Evolutionary conservation across 768 basidiomycete species (phyloP), one percentile per base, ranked within the genome.

Genomic region (Heimioporus sp.): DNA sequence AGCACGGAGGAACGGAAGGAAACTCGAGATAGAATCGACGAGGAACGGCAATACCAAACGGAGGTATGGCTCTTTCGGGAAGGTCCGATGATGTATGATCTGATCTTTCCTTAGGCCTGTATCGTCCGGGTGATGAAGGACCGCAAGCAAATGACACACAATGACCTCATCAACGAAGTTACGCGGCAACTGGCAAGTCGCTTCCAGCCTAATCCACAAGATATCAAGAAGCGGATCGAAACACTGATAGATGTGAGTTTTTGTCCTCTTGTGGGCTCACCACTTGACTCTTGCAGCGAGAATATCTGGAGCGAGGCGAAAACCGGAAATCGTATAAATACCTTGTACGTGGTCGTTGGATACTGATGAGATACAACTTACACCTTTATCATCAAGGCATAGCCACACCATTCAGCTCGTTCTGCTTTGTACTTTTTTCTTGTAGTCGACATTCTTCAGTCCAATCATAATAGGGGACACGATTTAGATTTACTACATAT

Each of bases 71-170:
- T 19, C 11, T 41, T 42, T 28, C 30, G 12, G 20, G 40, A 16
- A 12, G 34, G 24, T 49, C 43, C 35, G 39, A 43, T 1, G 35
- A 5, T 38, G 32, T 43, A 16, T 19, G 8, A 10, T 53, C 35
- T 60, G 50, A 58, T n/a, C 39, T 37, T 4, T 9, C 30, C 32
- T 19, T 55, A 99, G 95, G 97, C 97, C 2, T 98, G 92, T 64
- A 88, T 98, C 56, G 97, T 99, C 21, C 86, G 97, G 31, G 85
- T 98, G 28, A 98, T 99, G 96, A 98, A 98, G 72, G 87, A 92
- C 65, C 76, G 94, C 49, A 98, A 98, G 66, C 80, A 81, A 48
- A 86, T 98, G 84, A 72, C 77, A 7, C 92, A 98, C 63, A 91
- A 84, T 53, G 92, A 94, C 50, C 80, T 99, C 13, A 77, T 98